Evolutionary conservation across 257 asterid genomes (phyloP).

Genomic region (Solanum chilense): DNA sequence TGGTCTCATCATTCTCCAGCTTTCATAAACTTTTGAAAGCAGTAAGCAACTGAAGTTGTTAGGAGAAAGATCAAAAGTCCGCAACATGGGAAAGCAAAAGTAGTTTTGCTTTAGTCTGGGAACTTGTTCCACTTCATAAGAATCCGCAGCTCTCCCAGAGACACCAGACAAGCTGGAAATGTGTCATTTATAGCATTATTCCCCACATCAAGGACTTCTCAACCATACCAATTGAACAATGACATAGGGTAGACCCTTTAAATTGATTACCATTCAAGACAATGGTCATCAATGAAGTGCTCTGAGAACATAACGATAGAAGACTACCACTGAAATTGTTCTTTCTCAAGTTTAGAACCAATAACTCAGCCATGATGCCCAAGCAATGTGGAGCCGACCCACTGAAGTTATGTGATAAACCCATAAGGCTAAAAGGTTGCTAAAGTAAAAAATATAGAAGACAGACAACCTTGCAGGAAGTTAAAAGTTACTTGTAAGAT

Average conservation of each 20-base stretch:
- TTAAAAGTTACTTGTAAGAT: neutral
- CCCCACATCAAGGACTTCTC: neutral
- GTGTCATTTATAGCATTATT: neutral
- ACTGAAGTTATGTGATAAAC: neutral
- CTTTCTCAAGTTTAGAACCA: neutral
- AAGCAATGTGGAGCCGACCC: neutral
- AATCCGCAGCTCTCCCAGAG: neutral
- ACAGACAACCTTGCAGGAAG: neutral
- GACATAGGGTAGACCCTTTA: neutral
- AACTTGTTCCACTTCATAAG: neutral
- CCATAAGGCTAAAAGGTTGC: neutral
- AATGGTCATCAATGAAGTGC: neutral
- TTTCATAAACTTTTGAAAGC: neutral
- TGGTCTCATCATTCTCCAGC: neutral
- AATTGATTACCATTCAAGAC: neutral
- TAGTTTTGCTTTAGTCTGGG: neutral
- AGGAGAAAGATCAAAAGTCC: neutral
- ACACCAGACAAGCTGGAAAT: neutral
- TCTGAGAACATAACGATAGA: neutral
- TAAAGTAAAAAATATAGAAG: neutral
- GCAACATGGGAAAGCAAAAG: neutral
- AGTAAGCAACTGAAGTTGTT: neutral
- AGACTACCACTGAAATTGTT: neutral
- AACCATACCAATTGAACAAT: neutral
- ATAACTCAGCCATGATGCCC: neutral